Conservation (phyloP, 1,284 basidiomycete species). For the Leccinum pachyderme region DNA sequence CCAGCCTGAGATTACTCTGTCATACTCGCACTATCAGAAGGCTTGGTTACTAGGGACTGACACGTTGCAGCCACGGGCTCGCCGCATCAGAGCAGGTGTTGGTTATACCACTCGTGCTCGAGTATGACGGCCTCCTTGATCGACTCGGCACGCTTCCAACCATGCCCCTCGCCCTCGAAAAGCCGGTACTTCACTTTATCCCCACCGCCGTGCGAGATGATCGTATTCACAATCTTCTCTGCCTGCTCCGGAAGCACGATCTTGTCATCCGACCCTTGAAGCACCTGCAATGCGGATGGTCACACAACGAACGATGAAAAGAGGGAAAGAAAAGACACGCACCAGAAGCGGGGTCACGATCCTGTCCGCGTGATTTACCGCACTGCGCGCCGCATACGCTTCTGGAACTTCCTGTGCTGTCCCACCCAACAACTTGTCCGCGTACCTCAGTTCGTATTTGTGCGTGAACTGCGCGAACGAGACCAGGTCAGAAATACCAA, state of each 20-base stretch:
- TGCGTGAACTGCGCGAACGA: constrained; percentile 55
- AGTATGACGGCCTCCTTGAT: constrained; percentile 43
- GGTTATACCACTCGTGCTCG: constrained; percentile 37
- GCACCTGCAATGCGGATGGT: constrained; percentile 32
- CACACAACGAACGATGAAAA: not conserved
- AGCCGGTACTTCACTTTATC: constrained; percentile 46
- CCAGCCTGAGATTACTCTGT: too few species aligned
- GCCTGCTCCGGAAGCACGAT: constrained; percentile 55
- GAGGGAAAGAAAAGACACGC: not conserved
- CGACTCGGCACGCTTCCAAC: constrained; percentile 46
- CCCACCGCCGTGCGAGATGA: constrained; percentile 34
- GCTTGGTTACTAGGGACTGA: not conserved
- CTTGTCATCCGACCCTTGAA: constrained; percentile 50
- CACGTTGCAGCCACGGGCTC: not conserved
- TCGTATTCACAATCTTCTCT: constrained; percentile 43
- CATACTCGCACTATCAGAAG: not conserved
- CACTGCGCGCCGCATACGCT: constrained; percentile 29
- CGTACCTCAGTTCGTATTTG: constrained; percentile 64
- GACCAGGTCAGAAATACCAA: constrained; percentile 56
- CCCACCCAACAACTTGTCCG: constrained; percentile 56
- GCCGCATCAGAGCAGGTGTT: constrained; percentile 13
- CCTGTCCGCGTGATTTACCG: constrained; percentile 23
- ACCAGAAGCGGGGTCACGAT: constrained; percentile 29
- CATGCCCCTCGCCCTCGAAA: constrained; percentile 55
- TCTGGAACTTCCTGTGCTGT: constrained; percentile 30